Evolutionary conservation across 2,329 filamentous ascomycete genomes (phyloP), one percentile per base, ranked within the genome.

Genomic region (Botrytis hyacinthi): DNA sequence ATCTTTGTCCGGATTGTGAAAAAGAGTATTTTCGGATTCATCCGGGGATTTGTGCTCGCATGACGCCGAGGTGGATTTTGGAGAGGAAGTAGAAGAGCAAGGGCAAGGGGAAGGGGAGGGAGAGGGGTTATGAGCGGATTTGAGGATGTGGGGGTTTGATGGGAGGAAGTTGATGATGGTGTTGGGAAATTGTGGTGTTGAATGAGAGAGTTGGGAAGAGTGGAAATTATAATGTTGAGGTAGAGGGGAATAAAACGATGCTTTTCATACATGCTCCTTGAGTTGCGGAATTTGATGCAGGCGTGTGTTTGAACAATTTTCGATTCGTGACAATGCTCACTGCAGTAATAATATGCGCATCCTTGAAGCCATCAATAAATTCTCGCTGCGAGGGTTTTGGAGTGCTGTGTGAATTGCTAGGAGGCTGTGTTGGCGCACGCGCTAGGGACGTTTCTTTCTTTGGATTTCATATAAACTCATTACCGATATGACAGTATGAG

Each of bases 201-300:
- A 14, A 18, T n/a, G 10, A 16, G 46, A 14, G 46, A 1, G 1
- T 26, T 51, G 10, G 9, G 12, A 5, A 4, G 48, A 5, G 10
- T 6, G 8, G 5, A n/a, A 7, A 51, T n/a, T 0, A 6, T n/a
- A n/a, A 14, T 51, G 1, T 0, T n/a, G 26, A 54, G 12, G 5
- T n/a, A 16, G 14, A 14, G 26, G 48, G n/a, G 26, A n/a, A 54
- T 16, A 54, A 42, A 18, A 6, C 2, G 16, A n/a, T 16, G 2
- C 6, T 2, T n/a, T 54, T 16, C 4, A 48, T 26, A 48, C 5
- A 16, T n/a, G 1, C 12, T n/a, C 2, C 26, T 54, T 54, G 26
- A 7, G 48, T 7, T n/a, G 10, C 26, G n/a, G 26, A n/a, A n/a
- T 16, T 16, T n/a, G 14, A 16, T n/a, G 48, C 26, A n/a, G 12